Evolutionary conservation across 305 asterid species (phyloP), one percentile per base, ranked within the genome.

Genomic region (Fraxinus greggii): DNA sequence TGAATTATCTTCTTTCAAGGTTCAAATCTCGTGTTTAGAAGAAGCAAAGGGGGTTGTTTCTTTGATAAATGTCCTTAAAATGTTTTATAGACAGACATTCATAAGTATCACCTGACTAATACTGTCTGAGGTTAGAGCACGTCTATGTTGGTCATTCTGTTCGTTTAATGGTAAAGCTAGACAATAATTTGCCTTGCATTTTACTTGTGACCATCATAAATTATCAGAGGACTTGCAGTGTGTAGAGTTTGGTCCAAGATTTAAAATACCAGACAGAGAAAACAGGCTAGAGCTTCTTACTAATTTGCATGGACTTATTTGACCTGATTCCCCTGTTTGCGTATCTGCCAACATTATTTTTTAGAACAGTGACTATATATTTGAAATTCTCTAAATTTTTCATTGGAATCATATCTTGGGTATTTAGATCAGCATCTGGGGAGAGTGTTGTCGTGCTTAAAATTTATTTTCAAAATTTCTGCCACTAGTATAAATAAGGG

Each of bases 1-100:
- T 78, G 19, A 45, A 73, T 63, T 33, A 72, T 75, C 73, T 78
- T 77, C 38, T 82, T 72, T 45, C 78, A 15, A 29, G 67, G 73
- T 78, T 32, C 35, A 72, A 28, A 76, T 76, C 72, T 77, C 15
- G 69, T 72, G 23, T 42, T 51, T 67, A 7, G 26, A 35, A 28
- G 67, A 61, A 35, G 45, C 33, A 76, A 76, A 76, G 67, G 24
- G 23, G 36, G 38, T 7, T 3, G 61, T 45, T n/a, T 63, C 78
- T 69, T 24, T 54, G 36, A 48, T 75, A 48, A 73, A 72, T 59
- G 33, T 10, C 75, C 42, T 48, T 35, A 45, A 76, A 26, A 33
- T 26, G 65, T 59, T 70, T 19, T 32, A 17, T n/a, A 8, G 36
- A 26, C 33, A 54, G 38, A 76, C 40, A 51, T n/a, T 78, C 19